Evolutionary conservation across 2,329 filamentous ascomycete species (phyloP), one percentile per base, ranked within the genome.

Genomic region (Penicillium brasilianum): DNA sequence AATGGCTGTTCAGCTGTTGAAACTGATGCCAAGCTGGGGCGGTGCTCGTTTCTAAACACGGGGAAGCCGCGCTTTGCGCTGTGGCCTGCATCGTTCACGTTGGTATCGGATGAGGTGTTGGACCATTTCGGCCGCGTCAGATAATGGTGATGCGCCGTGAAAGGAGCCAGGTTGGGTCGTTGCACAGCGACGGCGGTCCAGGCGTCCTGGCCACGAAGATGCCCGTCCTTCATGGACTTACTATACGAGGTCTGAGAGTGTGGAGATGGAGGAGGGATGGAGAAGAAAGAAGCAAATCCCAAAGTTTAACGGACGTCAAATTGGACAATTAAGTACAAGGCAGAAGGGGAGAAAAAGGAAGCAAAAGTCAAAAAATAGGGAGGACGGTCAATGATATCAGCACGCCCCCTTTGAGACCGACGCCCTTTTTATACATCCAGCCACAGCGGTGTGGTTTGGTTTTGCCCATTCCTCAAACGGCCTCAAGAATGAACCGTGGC

Each of bases 1-100:
- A 72, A 59, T 14, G 66, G 62, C 11, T 50, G 55, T 10, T 61
- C 59, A 9, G 68, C 65, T 14, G 63, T 70, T 28, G 67, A 60
- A 10, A 64, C 50, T 3, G 63, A 59, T 16, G 59, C 50, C 8
- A 65, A 18, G 32, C 55, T 55, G 16, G 57, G 49, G 14, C 50
- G 51, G 22, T 57, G n/a, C 3, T 55, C 60, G 46, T 49, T 54
- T 6, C 32, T 52, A 20, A 62, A 62, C 9, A 55, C 36, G 4
- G 32, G 58, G 58, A 60, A 59, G 51, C 44, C 49, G 22, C 49
- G 58, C 20, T 60, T 61, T 51, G 51, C 46, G 37, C 39, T 59
- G 30, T 60, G 58, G n/a, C 36, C 43, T 18, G 28, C 10, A 2
- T 60, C 32, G 43, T 36, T 14, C n/a, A 37, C 16, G 37, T 18